A percentile compares a stretch with the other conserved stretches of the same genome.
Conservation (phyloP, 306 rosid genomes). For the Delonix regia region DNA sequence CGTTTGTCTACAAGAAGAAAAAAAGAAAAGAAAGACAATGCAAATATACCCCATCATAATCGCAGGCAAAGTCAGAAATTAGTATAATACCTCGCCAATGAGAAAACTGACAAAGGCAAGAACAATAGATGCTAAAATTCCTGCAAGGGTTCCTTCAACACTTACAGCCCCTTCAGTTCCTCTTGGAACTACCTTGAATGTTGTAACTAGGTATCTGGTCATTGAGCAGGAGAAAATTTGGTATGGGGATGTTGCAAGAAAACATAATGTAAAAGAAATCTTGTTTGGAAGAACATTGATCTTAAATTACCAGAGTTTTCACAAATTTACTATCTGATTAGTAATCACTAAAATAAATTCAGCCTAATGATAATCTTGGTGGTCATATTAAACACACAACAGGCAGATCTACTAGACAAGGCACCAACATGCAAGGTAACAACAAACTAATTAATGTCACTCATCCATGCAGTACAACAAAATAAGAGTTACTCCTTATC, state of each 20-base stretch:
- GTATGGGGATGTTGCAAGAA: background rate
- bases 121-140: conserved; percentile 74
- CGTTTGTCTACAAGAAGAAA: background rate
- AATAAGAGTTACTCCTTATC: background rate
- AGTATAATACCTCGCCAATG: conserved; percentile 70
- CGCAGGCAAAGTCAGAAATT: conserved; percentile 6
- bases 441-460: conserved; percentile 11
- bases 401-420: conserved; percentile 14
- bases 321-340: conserved; percentile 4
- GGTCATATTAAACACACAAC: conserved; percentile 20
- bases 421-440: conserved; percentile 7
- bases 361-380: background rate
- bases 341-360: conserved; percentile 14
- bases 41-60: background rate
- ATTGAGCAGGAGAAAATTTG: conserved; percentile 23
- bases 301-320: background rate
- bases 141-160: conserved; percentile 92
- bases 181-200: conserved; percentile 90
- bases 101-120: conserved; percentile 71
- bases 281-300: background rate
- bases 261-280: background rate
- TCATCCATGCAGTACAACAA: conserved; percentile 1
- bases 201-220: conserved; percentile 86
- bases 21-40: too few relatives aligned
- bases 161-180: conserved; percentile 99